Base-by-base conservation (phyloP, 1,284 basidiomycete species). In the Ceratobasidium papillatum region DNA sequence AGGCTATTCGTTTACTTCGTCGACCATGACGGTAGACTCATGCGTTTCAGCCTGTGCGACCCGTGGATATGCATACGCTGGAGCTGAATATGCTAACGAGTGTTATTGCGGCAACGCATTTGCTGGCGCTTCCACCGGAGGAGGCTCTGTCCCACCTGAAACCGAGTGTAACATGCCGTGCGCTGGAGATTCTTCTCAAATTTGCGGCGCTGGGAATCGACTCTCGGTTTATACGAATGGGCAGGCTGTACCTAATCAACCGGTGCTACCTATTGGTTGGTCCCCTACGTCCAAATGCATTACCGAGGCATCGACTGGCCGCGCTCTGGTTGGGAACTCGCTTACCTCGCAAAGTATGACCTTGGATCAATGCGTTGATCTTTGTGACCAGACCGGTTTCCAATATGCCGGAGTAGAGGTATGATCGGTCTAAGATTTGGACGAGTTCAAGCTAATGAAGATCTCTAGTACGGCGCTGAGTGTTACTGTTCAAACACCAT, bases 351-450 rank as follows among this genome's bases (percentile, higher is more conserved):
- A 56, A 32, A 58, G 66, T 36, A 38, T 69, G 36, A 69, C 66
- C 4, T 36, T 69, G 9, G 66, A 69, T 32, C 66, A 69, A 43
- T 69, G 66, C 52, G 34, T 69, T 17, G 51, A 69, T 47, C 51
- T 69, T 22, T 69, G 66, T 27, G 66, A 76, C 80, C 81, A 8
- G 82, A 82, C 11, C 83, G 77, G 12, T 82, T 83, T 52, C 83
- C 83, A 7, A 82, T 84, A 76, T 82, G 82, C 19, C 83, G 77
- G 19, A 83, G 77, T 51, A 83, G 79, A 69, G 66, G 66, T 69
- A 58, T 43, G 66, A 58, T 9, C 14, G 38, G 51, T 58, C 19
- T 12, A 3, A 59, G 22, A 34, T 34, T 30, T 69, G 9, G 4
- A 25, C 34, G 25, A 17, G n/a, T 45, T 47, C 8, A 14, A 56